Evolutionary conservation across 768 basidiomycete species (phyloP).

Genomic region (Candolleomyces eurysporus): DNA sequence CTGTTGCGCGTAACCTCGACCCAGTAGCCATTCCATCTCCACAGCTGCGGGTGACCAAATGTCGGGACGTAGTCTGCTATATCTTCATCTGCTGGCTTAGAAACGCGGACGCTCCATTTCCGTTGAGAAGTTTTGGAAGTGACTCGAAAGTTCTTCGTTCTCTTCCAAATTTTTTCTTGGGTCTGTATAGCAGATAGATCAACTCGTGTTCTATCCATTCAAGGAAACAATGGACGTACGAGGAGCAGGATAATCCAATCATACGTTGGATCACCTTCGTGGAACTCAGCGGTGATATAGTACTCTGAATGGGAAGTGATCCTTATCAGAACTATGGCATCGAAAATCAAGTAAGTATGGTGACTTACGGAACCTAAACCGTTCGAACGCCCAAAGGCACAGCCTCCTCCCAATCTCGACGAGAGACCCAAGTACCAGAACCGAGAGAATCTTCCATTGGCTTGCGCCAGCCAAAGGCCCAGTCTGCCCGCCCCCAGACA

Average conservation of each 20-base stretch:
- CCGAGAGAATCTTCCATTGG: conserved; percentile 18
- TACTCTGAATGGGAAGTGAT: conserved; percentile 26
- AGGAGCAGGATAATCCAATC: conserved; percentile 42
- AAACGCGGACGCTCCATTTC: no score
- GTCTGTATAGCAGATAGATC: conserved; percentile 24
- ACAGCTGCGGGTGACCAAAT: conserved; percentile 38
- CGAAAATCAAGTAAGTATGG: background rate
- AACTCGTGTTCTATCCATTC: background rate
- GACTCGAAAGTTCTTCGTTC: conserved; percentile 40
- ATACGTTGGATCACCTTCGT: conserved; percentile 38
- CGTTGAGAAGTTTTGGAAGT: conserved; percentile 33
- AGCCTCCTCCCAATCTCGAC: conserved; percentile 38
- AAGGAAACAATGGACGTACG: conserved; percentile 19
- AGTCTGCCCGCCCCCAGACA: background rate
- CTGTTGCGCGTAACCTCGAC: conserved; percentile 30
- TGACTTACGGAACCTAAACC: conserved; percentile 36
- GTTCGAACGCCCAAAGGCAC: conserved; percentile 29
- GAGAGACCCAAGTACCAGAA: conserved; percentile 33
- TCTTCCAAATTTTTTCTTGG: conserved; percentile 41
- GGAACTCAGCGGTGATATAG: conserved; percentile 37
- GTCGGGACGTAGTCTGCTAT: conserved; percentile 43
- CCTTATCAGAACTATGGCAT: no score
- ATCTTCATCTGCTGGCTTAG: conserved; percentile 9
- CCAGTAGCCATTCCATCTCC: conserved; percentile 45
- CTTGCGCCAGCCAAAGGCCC: no score